A percentile compares a stretch with the other conserved stretches of the same genome.
These are phyloP conservation scores for Entomortierella beljakovae DNA, from an alignment of 192 early-diverging fungal genomes.

Conservation along the genomic window DNA sequence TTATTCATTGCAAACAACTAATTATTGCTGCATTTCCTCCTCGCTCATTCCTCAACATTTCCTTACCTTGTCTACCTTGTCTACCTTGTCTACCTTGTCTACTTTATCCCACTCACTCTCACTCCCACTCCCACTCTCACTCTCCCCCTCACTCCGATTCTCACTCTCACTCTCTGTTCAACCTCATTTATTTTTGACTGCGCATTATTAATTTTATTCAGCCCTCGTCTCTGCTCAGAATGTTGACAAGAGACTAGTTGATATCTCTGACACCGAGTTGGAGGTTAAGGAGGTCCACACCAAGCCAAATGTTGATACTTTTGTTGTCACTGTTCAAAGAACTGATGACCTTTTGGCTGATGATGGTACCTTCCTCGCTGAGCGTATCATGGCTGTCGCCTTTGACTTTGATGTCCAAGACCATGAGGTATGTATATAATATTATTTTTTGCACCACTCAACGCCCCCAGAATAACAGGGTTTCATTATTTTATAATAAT, in stretches of 20 bases:
- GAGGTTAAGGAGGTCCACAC: conserved; percentile 44
- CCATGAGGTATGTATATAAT: conserved; percentile 53
- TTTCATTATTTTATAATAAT: too few species aligned
- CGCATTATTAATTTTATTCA: not conserved
- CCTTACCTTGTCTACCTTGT: too few species aligned
- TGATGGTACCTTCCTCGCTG: conserved; percentile 66
- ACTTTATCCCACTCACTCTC: not conserved
- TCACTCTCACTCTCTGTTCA: not conserved
- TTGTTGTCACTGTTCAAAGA: conserved; percentile 67
- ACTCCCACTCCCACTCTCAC: not conserved
- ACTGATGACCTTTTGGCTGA: conserved; percentile 69
- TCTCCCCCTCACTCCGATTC: not conserved
- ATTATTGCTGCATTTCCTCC: too few species aligned
- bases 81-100: not conserved
- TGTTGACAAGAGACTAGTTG: conserved; percentile 48
- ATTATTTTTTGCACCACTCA: not conserved
- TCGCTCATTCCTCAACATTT: not conserved
- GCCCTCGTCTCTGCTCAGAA: conserved; percentile 45
- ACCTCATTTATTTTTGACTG: not conserved
- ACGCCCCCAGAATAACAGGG: not conserved
- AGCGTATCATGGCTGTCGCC: conserved; percentile 66
- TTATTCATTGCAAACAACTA: not conserved
- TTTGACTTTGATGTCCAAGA: conserved; percentile 68
- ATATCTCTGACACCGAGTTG: conserved; percentile 52
- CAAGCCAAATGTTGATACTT: conserved; percentile 54